Evolutionary conservation across 2,329 filamentous ascomycete species (phyloP).

Genomic region (Diaporthe vexans): DNA sequence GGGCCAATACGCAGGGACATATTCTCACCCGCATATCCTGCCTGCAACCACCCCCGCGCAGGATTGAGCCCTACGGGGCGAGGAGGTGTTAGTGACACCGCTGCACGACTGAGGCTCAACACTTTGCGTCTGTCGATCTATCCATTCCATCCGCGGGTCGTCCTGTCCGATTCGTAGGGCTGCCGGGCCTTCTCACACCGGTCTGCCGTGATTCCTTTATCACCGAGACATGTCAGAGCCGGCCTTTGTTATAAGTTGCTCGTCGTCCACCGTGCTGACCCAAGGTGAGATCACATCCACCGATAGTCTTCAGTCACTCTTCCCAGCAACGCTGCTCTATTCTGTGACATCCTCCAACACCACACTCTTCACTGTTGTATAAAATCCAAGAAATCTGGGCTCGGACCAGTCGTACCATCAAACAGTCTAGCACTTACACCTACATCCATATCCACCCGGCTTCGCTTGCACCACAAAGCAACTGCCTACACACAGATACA

Average conservation of each 20-base stretch:
- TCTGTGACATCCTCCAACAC: background rate
- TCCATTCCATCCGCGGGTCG: no score
- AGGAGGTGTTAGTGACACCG: conserved; percentile 35
- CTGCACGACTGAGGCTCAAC: conserved; percentile 34
- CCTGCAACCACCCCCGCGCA: conserved; percentile 16
- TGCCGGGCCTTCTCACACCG: background rate
- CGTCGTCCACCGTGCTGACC: background rate
- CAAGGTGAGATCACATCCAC: background rate
- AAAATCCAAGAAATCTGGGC: background rate
- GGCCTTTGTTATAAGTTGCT: background rate
- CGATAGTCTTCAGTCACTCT: background rate
- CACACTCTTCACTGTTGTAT: background rate
- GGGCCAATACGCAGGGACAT: background rate
- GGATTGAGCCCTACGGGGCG: conserved; percentile 35
- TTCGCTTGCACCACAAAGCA: background rate
- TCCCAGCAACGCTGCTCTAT: background rate
- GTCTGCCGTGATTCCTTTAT: background rate
- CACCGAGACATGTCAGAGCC: background rate
- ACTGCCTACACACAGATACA: background rate
- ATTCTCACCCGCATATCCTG: background rate
- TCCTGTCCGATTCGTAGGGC: background rate
- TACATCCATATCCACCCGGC: background rate
- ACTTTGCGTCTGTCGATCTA: background rate
- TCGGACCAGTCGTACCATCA: background rate
- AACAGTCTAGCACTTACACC: background rate